Evolutionary conservation across 352 stramenopile species (phyloP).

Genomic region (Phytophthora meadii): DNA sequence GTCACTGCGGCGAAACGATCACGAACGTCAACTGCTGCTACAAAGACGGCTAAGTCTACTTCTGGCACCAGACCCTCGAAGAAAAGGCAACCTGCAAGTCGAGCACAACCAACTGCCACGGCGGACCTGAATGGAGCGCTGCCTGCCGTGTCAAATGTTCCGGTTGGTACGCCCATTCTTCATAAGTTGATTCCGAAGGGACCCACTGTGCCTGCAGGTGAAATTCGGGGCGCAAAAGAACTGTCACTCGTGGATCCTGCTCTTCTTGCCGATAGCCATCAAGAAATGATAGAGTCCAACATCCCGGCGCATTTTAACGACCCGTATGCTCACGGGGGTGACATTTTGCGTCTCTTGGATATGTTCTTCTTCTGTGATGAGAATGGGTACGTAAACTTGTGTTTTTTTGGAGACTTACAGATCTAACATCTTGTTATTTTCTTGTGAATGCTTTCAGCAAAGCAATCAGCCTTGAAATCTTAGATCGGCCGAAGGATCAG

Average conservation of each 20-base stretch:
- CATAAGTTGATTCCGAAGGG: constrained; percentile 68
- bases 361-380: constrained; percentile 91
- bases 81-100: constrained; percentile 25
- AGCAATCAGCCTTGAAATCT: constrained; percentile 79
- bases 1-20: constrained; percentile 38
- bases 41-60: constrained; percentile 27
- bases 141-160: background rate
- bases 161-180: constrained; percentile 42
- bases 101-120: constrained; percentile 4
- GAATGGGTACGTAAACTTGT: constrained; percentile 57
- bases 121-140: constrained; percentile 8
- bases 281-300: constrained; percentile 69
- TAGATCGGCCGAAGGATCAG: constrained; percentile 78
- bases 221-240: constrained; percentile 69
- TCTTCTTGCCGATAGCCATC: constrained; percentile 29
- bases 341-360: constrained; percentile 80
- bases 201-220: constrained; percentile 57
- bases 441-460: constrained; percentile 41
- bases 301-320: constrained; percentile 76
- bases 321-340: constrained; percentile 62
- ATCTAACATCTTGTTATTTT: too few species aligned
- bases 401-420: background rate
- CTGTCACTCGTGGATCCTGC: constrained; percentile 51
- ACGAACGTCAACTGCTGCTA: constrained; percentile 27
- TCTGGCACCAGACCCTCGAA: constrained; percentile 27